These are phyloP conservation scores for Aspergillus costaricaensis DNA, from an alignment of 2,329 filamentous ascomycete species.

Conservation along the genomic window DNA sequence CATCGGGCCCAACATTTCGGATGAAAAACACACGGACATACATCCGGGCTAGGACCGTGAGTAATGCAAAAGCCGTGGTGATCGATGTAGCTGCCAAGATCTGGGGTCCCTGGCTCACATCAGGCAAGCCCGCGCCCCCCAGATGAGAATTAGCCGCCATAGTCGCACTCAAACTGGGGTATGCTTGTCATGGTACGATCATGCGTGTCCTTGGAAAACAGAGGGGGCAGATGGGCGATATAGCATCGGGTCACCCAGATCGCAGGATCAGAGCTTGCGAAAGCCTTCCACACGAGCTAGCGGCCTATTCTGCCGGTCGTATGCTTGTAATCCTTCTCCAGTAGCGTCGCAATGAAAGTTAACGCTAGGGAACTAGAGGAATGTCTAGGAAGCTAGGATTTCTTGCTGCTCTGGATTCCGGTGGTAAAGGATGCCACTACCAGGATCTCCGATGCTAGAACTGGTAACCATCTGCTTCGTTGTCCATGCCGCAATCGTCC, in stretches of 20 bases:
- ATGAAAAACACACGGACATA: conserved; percentile 27
- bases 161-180: background rate
- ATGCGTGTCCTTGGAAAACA: background rate
- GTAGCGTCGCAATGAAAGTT: background rate
- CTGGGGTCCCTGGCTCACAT: conserved; percentile 14
- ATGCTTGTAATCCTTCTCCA: background rate
- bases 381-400: background rate
- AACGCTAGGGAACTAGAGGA: background rate
- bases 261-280: background rate
- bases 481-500: background rate
- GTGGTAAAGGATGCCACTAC: background rate
- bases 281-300: background rate
- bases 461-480: background rate
- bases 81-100: conserved; percentile 19
- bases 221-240: background rate
- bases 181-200: background rate
- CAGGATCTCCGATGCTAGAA: background rate
- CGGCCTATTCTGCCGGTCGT: background rate
- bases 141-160: conserved; percentile 13
- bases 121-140: conserved; percentile 12
- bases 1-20: conserved; percentile 23
- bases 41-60: conserved; percentile 21
- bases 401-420: background rate
- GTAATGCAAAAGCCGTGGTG: conserved; percentile 14
- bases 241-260: background rate